Conservation (phyloP, 2,329 filamentous ascomycete species). For the Davidsoniella neocaledoniae region DNA sequence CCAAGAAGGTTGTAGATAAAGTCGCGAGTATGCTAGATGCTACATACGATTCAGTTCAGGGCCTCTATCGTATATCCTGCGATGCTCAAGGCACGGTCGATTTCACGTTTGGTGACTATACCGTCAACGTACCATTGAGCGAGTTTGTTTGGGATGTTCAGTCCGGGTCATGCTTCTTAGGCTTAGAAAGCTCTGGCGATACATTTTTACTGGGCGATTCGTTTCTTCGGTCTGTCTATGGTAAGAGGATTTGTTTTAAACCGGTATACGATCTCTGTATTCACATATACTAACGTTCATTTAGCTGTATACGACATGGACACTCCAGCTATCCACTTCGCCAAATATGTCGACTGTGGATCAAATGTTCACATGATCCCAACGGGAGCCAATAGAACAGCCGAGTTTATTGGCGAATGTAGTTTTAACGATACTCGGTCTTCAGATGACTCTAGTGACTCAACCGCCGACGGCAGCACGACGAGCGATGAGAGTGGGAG, state of each 20-base stretch:
- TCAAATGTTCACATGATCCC: constrained; percentile 16
- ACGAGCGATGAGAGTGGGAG: not conserved
- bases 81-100: constrained; percentile 24
- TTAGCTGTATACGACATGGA: constrained; percentile 16
- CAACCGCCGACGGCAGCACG: not conserved
- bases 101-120: constrained; percentile 30
- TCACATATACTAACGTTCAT: not conserved
- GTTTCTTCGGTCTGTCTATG: constrained; percentile 28
- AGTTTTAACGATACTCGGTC: not conserved
- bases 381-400: constrained; percentile 14
- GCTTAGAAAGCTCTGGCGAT: constrained; percentile 26
- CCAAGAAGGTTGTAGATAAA: constrained; percentile 32
- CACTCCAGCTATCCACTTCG: constrained; percentile 17
- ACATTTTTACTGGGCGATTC: constrained; percentile 25
- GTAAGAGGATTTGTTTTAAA: constrained; percentile 6
- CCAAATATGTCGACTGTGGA: constrained; percentile 17
- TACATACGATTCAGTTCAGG: constrained; percentile 23
- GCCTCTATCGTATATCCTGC: constrained; percentile 34
- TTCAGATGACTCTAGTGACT: not conserved
- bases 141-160: constrained; percentile 29
- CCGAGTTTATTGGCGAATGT: constrained; percentile 16
- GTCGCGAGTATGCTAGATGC: constrained; percentile 30
- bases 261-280: not conserved
- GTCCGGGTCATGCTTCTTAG: constrained; percentile 25
- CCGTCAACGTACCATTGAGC: constrained; percentile 27